Evolutionary conservation across 108 stramenopile species (phyloP).

Genomic region (Nannochloropsis salina): DNA sequence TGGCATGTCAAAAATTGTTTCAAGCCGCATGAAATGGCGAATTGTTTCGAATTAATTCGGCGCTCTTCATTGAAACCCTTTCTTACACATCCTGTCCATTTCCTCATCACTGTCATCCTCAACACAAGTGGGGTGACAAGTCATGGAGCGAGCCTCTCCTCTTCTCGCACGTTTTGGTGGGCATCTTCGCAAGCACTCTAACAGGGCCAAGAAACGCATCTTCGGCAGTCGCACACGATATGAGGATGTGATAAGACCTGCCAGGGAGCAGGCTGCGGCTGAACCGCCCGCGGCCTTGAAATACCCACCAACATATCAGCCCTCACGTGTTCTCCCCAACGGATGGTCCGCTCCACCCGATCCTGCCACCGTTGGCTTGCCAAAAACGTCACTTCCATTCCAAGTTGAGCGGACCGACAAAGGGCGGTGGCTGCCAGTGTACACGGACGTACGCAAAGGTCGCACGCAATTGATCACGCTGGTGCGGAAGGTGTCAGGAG

Average conservation of each 20-base stretch:
- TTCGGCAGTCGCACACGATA: neutral
- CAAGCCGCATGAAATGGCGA: too few relatives aligned
- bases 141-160: neutral
- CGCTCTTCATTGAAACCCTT: too few relatives aligned
- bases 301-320: neutral
- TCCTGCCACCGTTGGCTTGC: neutral
- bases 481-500: conserved; percentile 25
- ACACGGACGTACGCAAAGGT: conserved; percentile 31
- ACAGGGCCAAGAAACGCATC: conserved; percentile 10
- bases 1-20: too few relatives aligned
- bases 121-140: too few relatives aligned
- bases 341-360: conserved; percentile 16
- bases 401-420: conserved; percentile 24
- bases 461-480: conserved; percentile 29
- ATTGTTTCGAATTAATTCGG: too few relatives aligned
- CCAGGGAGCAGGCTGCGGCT: neutral
- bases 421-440: conserved; percentile 24
- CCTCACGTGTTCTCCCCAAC: neutral
- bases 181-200: conserved; percentile 12
- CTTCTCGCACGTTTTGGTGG: neutral
- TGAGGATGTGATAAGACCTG: neutral
- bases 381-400: conserved; percentile 23
- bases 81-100: too few relatives aligned
- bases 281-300: neutral
- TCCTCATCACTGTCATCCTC: too few relatives aligned